Evolutionary conservation across 2,329 filamentous ascomycete species (phyloP).

Genomic region (Pseudogymnoascus verrucosus): DNA sequence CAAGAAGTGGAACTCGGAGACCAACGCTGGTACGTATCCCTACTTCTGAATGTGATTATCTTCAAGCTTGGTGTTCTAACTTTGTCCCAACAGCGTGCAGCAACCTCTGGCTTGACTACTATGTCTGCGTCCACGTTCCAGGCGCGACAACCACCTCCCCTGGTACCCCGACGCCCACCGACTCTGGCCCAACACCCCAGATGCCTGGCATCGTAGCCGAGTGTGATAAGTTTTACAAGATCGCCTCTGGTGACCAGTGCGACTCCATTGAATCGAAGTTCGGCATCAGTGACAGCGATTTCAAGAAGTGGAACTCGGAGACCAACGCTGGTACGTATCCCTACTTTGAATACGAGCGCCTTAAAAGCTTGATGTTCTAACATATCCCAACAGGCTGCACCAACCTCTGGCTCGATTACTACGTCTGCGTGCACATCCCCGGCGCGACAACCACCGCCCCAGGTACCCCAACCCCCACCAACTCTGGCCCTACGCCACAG

Average conservation of each 20-base stretch:
- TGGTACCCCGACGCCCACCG: no score
- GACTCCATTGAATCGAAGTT: neutral
- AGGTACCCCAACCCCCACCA: neutral
- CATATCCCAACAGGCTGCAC: neutral
- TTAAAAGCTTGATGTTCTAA: neutral
- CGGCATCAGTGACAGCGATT: neutral
- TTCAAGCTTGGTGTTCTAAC: neutral
- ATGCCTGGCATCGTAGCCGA: neutral
- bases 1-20: constrained; percentile 1
- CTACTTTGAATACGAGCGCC: no score
- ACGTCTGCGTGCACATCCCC: neutral
- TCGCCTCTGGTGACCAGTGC: neutral
- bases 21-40: neutral
- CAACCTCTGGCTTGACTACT: constrained; percentile 20
- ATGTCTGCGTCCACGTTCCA: constrained; percentile 19
- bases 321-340: neutral
- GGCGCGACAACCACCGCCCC: neutral
- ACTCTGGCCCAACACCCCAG: no score
- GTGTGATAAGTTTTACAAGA: neutral
- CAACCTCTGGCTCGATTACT: constrained; percentile 16
- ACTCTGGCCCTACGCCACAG: neutral
- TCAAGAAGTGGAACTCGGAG: constrained; percentile 2
- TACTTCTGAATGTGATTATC: no score
- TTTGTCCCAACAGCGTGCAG: neutral
- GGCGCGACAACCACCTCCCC: neutral